phyloP scores from a whole-genome alignment of 208 protist genomes.

The Tritrichomonas foetus region DNA sequence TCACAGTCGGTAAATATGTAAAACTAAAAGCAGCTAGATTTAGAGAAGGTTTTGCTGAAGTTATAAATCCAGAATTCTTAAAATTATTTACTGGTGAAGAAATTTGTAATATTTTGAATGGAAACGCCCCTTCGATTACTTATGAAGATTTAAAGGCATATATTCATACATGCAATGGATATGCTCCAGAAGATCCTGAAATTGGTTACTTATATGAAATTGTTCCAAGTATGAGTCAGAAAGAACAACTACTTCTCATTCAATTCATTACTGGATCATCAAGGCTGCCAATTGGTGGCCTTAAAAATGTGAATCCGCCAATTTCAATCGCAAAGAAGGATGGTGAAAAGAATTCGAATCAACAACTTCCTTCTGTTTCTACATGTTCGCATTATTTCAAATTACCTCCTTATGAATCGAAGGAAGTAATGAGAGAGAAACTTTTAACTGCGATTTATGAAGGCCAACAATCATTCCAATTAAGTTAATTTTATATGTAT shows the following conservation, averaged over 20 bases:
- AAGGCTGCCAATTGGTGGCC: background rate
- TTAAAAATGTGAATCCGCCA: background rate
- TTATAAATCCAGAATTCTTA: background rate
- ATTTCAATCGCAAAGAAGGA: background rate
- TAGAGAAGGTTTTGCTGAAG: background rate
- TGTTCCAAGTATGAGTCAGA: background rate
- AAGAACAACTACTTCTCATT: background rate
- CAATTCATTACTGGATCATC: background rate
- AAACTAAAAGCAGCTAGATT: background rate
- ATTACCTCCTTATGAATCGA: background rate
- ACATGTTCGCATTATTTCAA: background rate
- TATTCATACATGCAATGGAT: background rate
- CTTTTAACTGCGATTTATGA: background rate
- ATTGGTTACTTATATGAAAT: background rate
- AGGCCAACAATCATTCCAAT: background rate
- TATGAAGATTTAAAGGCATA: background rate
- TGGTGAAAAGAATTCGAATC: background rate
- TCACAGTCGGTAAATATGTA: background rate
- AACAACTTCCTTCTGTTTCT: background rate
- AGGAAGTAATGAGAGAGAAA: constrained; percentile 10
- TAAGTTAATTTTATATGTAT: background rate
- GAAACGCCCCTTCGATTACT: background rate
- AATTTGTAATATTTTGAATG: background rate
- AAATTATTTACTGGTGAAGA: background rate
- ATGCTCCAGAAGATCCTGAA: background rate